Base-by-base conservation (phyloP, 176 grass and related monocot genomes). In the Luzula sylvatica region DNA sequence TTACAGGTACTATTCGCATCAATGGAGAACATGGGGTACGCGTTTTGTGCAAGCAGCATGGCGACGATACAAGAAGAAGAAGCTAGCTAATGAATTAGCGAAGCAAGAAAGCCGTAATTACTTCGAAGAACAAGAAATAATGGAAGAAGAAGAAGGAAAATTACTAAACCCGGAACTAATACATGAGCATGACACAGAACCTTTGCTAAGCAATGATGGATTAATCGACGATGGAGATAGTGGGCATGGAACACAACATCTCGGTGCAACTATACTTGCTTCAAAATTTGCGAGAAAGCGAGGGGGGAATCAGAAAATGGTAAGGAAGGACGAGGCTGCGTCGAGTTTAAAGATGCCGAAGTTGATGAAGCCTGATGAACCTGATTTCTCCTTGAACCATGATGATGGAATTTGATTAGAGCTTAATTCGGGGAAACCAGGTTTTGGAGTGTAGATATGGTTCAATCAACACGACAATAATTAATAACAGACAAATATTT, bases 21-120 rank as follows among this genome's bases (percentile, higher is more conserved):
- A 96, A 23, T 96, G 90, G 90, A 60, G 90, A 16, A 89, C 83
- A 28, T 96, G 84, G 90, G 90, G 81, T 9, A 77, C 90, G 0
- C 86, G 84, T 65, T 89, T 96, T 61, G 63, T 96, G 27, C 90
- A 96, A 69, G 73, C 83, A 4, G 84, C 84, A 0, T 96, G 90
- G 84, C 13, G 80, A 26, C 18, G 83, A 27, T 78, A 78, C 80
- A 88, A 82, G 61, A 88, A 78, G 74, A 56, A 77, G 38, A 88
- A 78, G 69, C 66, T 95, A 18, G 79, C 79, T 16, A 87, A 20
- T 76, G 80, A 95, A 72, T 72, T 95, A 47, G 65, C 69, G 26
- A 68, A 69, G 54, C 83, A 95, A 65, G 89, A 88, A 61, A 55
- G 42, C 25, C 65, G 75, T 24, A 81, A 55, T 47, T 75, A 70